Evolutionary conservation across 106 monocot genomes (phyloP).

Genomic region (Apostasia shenzhenica): DNA sequence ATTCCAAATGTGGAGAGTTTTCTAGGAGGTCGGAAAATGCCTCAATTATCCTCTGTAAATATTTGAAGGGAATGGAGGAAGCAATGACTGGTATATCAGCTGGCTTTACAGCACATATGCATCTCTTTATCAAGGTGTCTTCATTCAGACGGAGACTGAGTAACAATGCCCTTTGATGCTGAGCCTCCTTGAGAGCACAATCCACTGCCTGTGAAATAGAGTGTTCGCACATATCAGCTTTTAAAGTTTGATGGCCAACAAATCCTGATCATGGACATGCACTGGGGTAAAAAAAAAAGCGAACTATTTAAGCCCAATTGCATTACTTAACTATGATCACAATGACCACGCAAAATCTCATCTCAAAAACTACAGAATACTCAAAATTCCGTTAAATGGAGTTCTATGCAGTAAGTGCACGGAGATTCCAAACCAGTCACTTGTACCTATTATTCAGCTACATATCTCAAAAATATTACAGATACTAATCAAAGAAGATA

Average conservation of each 20-base stretch:
- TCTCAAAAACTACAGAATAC: too few relatives aligned
- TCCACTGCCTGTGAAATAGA: slow-evolving; percentile 53
- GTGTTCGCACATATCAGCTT: background rate
- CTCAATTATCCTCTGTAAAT: slow-evolving; percentile 86
- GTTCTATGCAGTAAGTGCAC: too few relatives aligned
- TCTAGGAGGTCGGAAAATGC: slow-evolving; percentile 81
- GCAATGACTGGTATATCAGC: slow-evolving; percentile 53
- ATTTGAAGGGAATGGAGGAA: slow-evolving; percentile 72
- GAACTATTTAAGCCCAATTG: too few relatives aligned
- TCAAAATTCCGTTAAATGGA: too few relatives aligned
- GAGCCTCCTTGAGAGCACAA: slow-evolving; percentile 52
- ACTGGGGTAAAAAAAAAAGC: too few relatives aligned
- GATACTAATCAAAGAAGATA: too few relatives aligned
- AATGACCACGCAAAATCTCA: too few relatives aligned
- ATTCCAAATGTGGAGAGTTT: slow-evolving; percentile 89
- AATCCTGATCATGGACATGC: too few relatives aligned
- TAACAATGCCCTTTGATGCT: slow-evolving; percentile 64
- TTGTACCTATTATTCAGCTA: too few relatives aligned
- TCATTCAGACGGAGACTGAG: slow-evolving; percentile 92
- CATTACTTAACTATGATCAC: too few relatives aligned
- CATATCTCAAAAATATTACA: too few relatives aligned
- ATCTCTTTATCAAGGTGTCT: slow-evolving; percentile 88
- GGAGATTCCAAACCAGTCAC: too few relatives aligned
- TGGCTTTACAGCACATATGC: slow-evolving; percentile 71
- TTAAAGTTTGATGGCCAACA: background rate